Evolutionary conservation across 331 rosid species (phyloP).

Genomic region (Stylosanthes scabra): DNA sequence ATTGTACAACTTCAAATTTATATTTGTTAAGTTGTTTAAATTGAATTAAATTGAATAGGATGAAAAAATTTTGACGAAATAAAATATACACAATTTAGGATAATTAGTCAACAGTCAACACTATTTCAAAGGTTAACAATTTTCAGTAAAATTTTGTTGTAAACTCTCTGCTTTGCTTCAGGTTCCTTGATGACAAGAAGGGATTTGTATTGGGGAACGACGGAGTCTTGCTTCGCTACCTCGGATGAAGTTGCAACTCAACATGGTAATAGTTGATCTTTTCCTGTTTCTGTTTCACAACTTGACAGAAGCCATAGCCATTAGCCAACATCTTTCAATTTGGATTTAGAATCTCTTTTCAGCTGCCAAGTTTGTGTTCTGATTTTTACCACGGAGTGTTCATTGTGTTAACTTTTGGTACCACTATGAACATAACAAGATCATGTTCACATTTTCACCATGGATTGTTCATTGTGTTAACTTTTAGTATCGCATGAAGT

Average conservation of each 20-base stretch:
- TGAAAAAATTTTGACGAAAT: conserved; percentile 3
- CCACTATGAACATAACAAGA: too few species aligned
- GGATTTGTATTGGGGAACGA: conserved; percentile 98
- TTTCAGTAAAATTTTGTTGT: conserved; percentile 30
- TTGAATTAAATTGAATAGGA: too few species aligned
- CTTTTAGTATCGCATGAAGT: conserved; percentile 10
- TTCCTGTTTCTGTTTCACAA: conserved; percentile 22
- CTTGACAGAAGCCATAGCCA: conserved; percentile 10
- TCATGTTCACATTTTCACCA: too few species aligned
- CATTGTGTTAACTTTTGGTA: too few species aligned
- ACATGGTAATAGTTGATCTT: conserved; percentile 52
- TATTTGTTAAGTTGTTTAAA: conserved; percentile 27
- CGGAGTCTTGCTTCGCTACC: conserved; percentile 96
- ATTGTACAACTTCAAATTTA: not conserved
- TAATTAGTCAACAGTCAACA: conserved; percentile 4
- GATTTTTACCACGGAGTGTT: too few species aligned
- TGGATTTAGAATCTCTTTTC: too few species aligned
- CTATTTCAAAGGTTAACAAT: not conserved
- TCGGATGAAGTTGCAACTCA: conserved; percentile 61
- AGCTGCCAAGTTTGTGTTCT: too few species aligned
- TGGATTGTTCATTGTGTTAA: too few species aligned
- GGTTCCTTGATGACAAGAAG: conserved; percentile 82
- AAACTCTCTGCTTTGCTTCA: conserved; percentile 41
- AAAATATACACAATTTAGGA: conserved; percentile 19
- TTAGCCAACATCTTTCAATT: too few species aligned